phyloP scores from a whole-genome alignment of 2,329 filamentous ascomycete species.

The Fusarium cicatricum region DNA sequence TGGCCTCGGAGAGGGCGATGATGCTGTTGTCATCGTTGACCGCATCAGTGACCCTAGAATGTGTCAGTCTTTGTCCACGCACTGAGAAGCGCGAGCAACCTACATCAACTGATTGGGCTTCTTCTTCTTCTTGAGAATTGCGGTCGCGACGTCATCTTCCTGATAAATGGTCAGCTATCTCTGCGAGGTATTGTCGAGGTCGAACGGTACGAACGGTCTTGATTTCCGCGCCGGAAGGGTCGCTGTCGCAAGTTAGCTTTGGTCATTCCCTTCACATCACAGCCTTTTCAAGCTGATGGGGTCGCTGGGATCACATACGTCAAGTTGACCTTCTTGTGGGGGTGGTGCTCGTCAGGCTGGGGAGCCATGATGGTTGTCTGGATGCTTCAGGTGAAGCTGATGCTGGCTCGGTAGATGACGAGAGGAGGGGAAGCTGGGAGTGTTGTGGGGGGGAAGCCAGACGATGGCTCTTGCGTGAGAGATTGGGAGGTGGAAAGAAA shows the following conservation, averaged over 20 bases:
- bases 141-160: constrained; percentile 92
- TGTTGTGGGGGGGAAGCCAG: constrained; percentile 35
- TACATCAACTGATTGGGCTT: constrained; percentile 99
- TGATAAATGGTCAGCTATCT: constrained; percentile 54
- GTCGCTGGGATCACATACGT: constrained; percentile 63
- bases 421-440: constrained; percentile 35
- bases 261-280: constrained; percentile 3
- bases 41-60: constrained; percentile 91
- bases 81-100: constrained; percentile 46
- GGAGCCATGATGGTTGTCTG: constrained; percentile 70
- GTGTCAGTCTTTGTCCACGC: constrained; percentile 33
- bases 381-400: constrained; percentile 42
- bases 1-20: constrained; percentile 97
- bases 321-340: constrained; percentile 81
- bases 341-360: constrained; percentile 64
- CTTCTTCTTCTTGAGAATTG: constrained; percentile 99
- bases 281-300: background rate
- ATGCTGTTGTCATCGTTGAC: constrained; percentile 99
- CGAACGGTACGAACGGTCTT: constrained; percentile 72
- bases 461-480: constrained; percentile 22
- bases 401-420: constrained; percentile 34
- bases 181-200: constrained; percentile 19
- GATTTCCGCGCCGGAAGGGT: constrained; percentile 86
- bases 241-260: constrained; percentile 65
- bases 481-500: constrained; percentile 10